A percentile compares a stretch with the other conserved stretches of the same genome.
These are phyloP conservation scores for Pyrus communis DNA, from an alignment of 306 rosid genomes.

Conservation along the genomic window DNA sequence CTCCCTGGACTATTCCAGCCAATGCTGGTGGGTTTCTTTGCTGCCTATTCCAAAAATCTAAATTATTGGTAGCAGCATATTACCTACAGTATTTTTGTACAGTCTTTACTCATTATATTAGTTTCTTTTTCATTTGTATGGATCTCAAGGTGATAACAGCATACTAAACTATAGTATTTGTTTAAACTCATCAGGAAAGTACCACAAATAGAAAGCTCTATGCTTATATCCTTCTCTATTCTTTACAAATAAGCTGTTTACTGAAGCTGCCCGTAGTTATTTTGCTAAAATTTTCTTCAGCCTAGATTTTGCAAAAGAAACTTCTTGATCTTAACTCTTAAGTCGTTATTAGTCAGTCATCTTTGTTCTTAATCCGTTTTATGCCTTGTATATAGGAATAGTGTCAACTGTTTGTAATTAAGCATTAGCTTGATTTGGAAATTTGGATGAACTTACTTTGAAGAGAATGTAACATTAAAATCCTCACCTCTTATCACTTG, in stretches of 20 bases:
- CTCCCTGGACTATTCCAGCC: slow-evolving; percentile 99
- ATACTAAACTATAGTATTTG: not conserved
- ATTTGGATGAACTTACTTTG: not conserved
- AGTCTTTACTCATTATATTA: not conserved
- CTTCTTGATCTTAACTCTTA: not conserved
- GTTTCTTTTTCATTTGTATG: not conserved
- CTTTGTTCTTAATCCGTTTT: not conserved
- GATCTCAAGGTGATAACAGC: not conserved
- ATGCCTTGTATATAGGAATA: not conserved
- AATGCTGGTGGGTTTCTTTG: slow-evolving; percentile 65
- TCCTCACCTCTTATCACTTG: not conserved
- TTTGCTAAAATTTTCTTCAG: not conserved
- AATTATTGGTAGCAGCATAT: slow-evolving; percentile 5
- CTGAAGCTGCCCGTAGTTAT: not conserved
- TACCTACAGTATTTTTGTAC: not conserved
- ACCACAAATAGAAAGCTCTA: not conserved
- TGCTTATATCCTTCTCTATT: not conserved
- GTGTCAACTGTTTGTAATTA: not conserved
- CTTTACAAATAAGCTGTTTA: not conserved
- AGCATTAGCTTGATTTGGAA: not conserved
- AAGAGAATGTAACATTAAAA: not conserved
- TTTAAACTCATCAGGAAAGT: not conserved
- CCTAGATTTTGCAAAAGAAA: not conserved
- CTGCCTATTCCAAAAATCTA: slow-evolving; percentile 20
- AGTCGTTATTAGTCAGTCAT: not conserved